Evolutionary conservation across 2,329 filamentous ascomycete genomes (phyloP), one percentile per base, ranked within the genome.

Genomic region (Gnomoniopsis smithogilvyi): DNA sequence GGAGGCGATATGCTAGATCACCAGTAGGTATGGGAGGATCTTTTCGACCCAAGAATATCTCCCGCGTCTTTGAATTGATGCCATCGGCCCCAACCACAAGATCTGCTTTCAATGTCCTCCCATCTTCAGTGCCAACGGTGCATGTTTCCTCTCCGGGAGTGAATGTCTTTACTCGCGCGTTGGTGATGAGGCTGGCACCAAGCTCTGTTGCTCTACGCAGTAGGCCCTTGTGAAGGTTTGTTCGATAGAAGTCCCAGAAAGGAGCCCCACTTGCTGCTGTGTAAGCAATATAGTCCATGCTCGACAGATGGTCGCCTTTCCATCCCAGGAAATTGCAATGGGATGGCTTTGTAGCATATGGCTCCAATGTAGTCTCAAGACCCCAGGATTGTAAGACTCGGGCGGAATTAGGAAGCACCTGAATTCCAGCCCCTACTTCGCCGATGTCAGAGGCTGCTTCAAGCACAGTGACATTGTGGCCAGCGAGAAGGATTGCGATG

Each of bases 171-270:
- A 83, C 77, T 48, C 74, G 72, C 2, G 77, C 70, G 41, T 74
- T 76, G 24, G 76, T 76, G 17, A 73, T 70, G n/a, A 84, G 63
- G 12, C 66, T 68, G 0, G 74, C 79, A 0, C 82, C 82, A 0
- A 84, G 68, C 57, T 80, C 76, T 3, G 72, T 56, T 3, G 80
- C 79, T 38, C 79, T 67, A 3, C 77, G 71, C 51, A 83, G 64
- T 6, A 84, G 69, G 45, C 74, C 76, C 36, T 68, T 70, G 45
- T 84, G 81, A 21, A 84, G 65, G 60, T 81, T 78, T 2, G 80
- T 79, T 11, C 81, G 75, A 63, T 84, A 81, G 45, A 84, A 83
- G 62, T 83, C 80, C 69, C 78, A 80, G 63, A 82, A 84, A 24
- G 74, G 79, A 30, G 71, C 74, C 2, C 74, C 74, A 1, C 64